phyloP scores from a whole-genome alignment of 2,329 filamentous ascomycete genomes.

The Paecilomyces fulvus region DNA sequence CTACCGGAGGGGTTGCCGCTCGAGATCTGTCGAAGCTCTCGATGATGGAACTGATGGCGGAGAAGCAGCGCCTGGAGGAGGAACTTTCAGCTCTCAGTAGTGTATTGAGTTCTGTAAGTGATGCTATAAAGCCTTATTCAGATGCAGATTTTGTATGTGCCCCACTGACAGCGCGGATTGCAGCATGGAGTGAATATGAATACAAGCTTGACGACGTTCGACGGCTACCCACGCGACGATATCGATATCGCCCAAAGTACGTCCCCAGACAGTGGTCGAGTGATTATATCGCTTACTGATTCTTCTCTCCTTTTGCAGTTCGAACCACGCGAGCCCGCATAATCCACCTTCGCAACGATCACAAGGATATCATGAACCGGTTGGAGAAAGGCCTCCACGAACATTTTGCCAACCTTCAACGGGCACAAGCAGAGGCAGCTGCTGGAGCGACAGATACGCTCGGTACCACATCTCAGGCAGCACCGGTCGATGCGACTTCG shows the following conservation, averaged over 20 bases:
- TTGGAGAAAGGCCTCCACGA: conserved; percentile 84
- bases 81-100: conserved; percentile 77
- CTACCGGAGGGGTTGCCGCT: conserved; percentile 45
- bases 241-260: conserved; percentile 91
- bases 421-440: conserved; percentile 34
- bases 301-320: conserved; percentile 44
- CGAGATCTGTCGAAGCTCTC: conserved; percentile 61
- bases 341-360: conserved; percentile 83
- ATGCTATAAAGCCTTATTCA: conserved; percentile 2
- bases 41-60: conserved; percentile 69
- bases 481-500: conserved; percentile 14
- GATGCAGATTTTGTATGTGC: background rate
- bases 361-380: conserved; percentile 75
- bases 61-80: conserved; percentile 76
- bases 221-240: conserved; percentile 88
- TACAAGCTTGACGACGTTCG: conserved; percentile 73
- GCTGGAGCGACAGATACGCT: conserved; percentile 13
- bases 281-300: conserved; percentile 7
- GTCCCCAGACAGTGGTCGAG: conserved; percentile 10
- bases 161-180: conserved; percentile 9
- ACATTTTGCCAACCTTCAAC: conserved; percentile 68
- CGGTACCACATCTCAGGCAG: conserved; percentile 10
- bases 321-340: conserved; percentile 88
- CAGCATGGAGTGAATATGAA: conserved; percentile 92
- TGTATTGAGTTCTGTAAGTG: conserved; percentile 78